Evolutionary conservation across 257 asterid genomes (phyloP).

Genomic region (Apocynum venetum): DNA sequence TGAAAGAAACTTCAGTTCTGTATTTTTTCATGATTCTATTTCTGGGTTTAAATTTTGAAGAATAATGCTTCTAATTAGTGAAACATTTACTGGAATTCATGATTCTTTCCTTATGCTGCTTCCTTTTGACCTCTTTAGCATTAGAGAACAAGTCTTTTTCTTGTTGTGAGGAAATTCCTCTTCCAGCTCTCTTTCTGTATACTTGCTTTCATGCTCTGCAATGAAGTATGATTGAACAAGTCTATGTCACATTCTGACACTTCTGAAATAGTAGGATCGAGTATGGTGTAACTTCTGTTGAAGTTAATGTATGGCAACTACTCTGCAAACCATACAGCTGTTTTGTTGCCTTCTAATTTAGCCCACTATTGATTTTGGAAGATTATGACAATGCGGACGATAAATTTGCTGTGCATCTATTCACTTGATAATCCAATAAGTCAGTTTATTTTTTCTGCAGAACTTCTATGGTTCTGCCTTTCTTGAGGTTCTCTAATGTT

Average conservation of each 20-base stretch:
- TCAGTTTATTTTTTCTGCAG: not conserved
- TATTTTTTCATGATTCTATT: not conserved
- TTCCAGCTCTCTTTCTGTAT: not conserved
- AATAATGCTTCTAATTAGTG: not conserved
- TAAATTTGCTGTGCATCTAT: not conserved
- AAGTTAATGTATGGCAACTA: not conserved
- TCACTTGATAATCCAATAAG: not conserved
- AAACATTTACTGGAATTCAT: not conserved
- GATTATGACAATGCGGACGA: not conserved
- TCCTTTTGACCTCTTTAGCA: not conserved
- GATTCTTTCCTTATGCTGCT: not conserved
- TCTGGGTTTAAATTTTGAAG: not conserved
- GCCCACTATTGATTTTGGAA: not conserved
- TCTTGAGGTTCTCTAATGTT: not conserved
- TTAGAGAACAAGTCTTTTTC: not conserved
- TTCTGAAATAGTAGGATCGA: not conserved
- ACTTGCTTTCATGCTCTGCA: not conserved
- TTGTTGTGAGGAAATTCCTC: not conserved
- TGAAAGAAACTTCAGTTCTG: not conserved
- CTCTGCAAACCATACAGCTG: not conserved
- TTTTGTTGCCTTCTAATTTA: not conserved
- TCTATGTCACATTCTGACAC: not conserved
- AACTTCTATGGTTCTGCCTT: not conserved
- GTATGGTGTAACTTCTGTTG: not conserved
- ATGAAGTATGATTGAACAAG: not conserved